A percentile compares a stretch with the other conserved stretches of the same genome.
phyloP scores from a whole-genome alignment of 2,329 filamentous ascomycete genomes.

The Colletotrichum sansevieriae region DNA sequence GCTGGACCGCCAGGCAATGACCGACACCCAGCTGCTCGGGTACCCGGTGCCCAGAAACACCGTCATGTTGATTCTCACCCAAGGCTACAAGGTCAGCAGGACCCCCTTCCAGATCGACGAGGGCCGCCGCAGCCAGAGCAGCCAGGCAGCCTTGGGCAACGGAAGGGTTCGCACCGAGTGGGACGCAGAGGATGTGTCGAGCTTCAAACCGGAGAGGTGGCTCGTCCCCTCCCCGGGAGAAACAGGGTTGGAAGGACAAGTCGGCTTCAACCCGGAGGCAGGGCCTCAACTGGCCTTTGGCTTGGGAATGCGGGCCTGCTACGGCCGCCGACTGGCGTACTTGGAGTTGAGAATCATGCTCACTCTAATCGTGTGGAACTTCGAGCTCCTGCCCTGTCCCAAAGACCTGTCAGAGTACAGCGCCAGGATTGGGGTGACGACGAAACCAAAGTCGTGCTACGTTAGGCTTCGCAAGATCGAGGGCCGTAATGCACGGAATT shows the following conservation, averaged over 20 bases:
- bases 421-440: background rate
- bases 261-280: conserved; percentile 50
- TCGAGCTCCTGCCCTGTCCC: conserved; percentile 41
- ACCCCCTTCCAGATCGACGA: conserved; percentile 48
- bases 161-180: conserved; percentile 31
- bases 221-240: background rate
- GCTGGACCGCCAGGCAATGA: conserved; percentile 44
- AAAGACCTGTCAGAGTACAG: background rate
- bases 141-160: conserved; percentile 40
- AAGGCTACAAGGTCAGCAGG: conserved; percentile 47
- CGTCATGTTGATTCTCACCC: conserved; percentile 46
- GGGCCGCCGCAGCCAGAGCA: conserved; percentile 42
- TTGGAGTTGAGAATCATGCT: conserved; percentile 52
- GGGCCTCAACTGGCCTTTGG: conserved; percentile 54
- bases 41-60: conserved; percentile 46
- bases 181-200: conserved; percentile 13
- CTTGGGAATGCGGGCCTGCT: conserved; percentile 53
- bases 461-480: background rate
- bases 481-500: too few species aligned
- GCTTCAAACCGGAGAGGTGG: conserved; percentile 31
- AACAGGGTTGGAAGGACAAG: conserved; percentile 32
- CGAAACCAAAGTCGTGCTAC: conserved; percentile 5
- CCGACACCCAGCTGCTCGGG: conserved; percentile 47
- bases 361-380: conserved; percentile 55
- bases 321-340: conserved; percentile 53